Conservation (phyloP, 176 grass and related monocot species). For the Neostapfia colusana region DNA sequence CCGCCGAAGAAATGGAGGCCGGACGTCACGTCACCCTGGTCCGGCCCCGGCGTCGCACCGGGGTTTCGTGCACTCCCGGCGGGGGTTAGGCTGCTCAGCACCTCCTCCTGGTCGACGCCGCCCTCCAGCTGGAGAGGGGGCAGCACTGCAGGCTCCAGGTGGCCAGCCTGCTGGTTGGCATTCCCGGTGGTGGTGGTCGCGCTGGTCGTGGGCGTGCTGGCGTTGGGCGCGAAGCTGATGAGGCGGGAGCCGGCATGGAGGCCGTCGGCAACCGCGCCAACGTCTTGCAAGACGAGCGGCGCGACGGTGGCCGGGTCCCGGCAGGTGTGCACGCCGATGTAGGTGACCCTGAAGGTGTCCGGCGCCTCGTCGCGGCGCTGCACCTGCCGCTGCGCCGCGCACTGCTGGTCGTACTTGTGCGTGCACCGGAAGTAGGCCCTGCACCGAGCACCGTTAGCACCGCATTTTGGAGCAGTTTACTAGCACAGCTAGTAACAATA, state of each 20-base stretch:
- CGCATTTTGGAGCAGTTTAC: too few relatives aligned
- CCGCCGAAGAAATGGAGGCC: conserved; percentile 16
- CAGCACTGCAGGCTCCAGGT: not conserved
- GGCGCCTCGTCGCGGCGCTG: conserved; percentile 63
- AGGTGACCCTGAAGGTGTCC: conserved; percentile 42
- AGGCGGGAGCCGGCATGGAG: conserved; percentile 30
- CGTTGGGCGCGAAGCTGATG: conserved; percentile 52
- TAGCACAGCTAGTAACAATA: not conserved
- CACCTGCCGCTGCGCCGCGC: conserved; percentile 60
- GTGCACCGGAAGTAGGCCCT: conserved; percentile 92
- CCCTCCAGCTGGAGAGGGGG: conserved; percentile 38
- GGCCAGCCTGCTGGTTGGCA: not conserved
- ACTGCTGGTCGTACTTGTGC: conserved; percentile 76
- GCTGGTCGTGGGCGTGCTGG: conserved; percentile 15
- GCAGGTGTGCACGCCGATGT: conserved; percentile 83
- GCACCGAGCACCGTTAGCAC: not conserved
- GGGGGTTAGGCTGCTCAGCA: conserved; percentile 61
- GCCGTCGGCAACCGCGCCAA: not conserved
- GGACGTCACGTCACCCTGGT: conserved; percentile 74
- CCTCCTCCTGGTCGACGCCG: conserved; percentile 53
- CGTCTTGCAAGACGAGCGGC: conserved; percentile 15
- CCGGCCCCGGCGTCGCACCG: conserved; percentile 6
- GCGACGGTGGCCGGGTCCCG: conserved; percentile 34
- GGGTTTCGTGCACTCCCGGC: conserved; percentile 34
- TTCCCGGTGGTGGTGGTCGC: conserved; percentile 24